These are phyloP conservation scores for Trametes meyenii DNA, from an alignment of 768 basidiomycete species.

Conservation along the genomic window DNA sequence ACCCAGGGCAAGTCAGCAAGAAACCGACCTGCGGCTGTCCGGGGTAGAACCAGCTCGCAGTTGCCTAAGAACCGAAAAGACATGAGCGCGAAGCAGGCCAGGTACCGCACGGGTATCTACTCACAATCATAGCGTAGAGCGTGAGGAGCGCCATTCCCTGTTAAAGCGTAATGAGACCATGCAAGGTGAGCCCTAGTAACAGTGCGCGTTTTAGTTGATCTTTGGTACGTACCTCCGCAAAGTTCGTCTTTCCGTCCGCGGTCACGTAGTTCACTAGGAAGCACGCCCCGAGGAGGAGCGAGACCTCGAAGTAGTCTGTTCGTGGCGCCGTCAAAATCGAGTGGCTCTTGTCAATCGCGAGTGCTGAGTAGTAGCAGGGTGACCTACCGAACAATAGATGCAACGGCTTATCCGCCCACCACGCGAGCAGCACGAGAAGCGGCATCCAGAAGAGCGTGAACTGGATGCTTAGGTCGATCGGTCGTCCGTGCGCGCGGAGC, in stretches of 20 bases:
- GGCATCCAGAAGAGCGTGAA: slow-evolving; percentile 82
- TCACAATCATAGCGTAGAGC: slow-evolving; percentile 56
- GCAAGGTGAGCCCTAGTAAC: too few relatives aligned
- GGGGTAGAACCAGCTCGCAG: slow-evolving; percentile 66
- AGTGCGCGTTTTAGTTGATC: neutral
- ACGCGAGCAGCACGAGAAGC: slow-evolving; percentile 64
- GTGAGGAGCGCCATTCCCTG: slow-evolving; percentile 56
- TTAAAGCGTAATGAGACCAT: too few relatives aligned
- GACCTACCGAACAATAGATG: slow-evolving; percentile 65
- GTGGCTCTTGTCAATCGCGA: neutral
- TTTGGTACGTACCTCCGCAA: slow-evolving; percentile 56
- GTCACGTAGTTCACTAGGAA: slow-evolving; percentile 82
- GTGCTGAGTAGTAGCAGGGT: too few relatives aligned
- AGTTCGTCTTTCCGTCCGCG: slow-evolving; percentile 76
- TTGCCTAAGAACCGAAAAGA: slow-evolving; percentile 43
- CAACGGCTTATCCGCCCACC: slow-evolving; percentile 66
- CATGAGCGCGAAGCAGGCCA: neutral
- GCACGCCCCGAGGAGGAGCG: slow-evolving; percentile 62
- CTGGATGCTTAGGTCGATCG: slow-evolving; percentile 79
- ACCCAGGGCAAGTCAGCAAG: slow-evolving; percentile 42
- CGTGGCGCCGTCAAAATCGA: too few relatives aligned
- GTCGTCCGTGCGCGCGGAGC: slow-evolving; percentile 63
- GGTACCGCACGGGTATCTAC: neutral
- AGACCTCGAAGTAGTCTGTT: slow-evolving; percentile 69
- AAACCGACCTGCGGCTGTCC: slow-evolving; percentile 54